Evolutionary conservation across 2,329 filamentous ascomycete genomes (phyloP).

Genomic region (Botrytis sinoallii): DNA sequence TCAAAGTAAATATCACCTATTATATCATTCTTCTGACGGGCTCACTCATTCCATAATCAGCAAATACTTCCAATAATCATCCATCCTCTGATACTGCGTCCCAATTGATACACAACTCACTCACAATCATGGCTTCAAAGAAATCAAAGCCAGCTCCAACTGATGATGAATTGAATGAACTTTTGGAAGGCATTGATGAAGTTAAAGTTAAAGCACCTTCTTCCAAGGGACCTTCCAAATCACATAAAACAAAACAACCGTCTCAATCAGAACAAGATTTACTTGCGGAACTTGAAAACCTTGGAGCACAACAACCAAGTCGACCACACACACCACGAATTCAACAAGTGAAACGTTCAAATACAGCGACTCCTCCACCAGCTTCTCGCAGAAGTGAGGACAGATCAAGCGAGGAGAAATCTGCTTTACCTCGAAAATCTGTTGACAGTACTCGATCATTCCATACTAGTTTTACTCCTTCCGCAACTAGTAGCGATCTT

Average conservation of each 20-base stretch:
- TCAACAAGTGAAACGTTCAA: conserved; percentile 51
- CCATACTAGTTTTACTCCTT: conserved; percentile 69
- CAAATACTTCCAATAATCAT: neutral
- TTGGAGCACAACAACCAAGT: conserved; percentile 65
- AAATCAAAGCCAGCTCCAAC: conserved; percentile 54
- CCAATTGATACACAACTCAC: neutral
- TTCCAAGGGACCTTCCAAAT: conserved; percentile 37
- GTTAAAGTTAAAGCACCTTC: conserved; percentile 48
- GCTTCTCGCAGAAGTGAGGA: conserved; percentile 49
- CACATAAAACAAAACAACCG: conserved; percentile 39
- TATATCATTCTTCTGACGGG: neutral
- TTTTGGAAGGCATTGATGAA: conserved; percentile 61
- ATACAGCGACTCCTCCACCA: conserved; percentile 46
- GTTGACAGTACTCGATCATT: conserved; percentile 72
- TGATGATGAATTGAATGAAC: conserved; percentile 62
- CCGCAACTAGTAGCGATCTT: conserved; percentile 58
- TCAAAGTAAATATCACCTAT: neutral
- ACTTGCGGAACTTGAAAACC: conserved; percentile 79
- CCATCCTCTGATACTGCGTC: neutral
- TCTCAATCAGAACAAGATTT: conserved; percentile 61
- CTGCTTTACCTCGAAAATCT: conserved; percentile 59
- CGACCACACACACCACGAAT: conserved; percentile 81
- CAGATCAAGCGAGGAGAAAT: conserved; percentile 56
- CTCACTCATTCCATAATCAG: neutral
- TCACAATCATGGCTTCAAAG: conserved; percentile 52